A percentile compares a stretch with the other conserved stretches of the same genome.
Evolutionary conservation across 1,284 basidiomycete genomes (phyloP).

Genomic region (Cryptococcus jaspeensis): DNA sequence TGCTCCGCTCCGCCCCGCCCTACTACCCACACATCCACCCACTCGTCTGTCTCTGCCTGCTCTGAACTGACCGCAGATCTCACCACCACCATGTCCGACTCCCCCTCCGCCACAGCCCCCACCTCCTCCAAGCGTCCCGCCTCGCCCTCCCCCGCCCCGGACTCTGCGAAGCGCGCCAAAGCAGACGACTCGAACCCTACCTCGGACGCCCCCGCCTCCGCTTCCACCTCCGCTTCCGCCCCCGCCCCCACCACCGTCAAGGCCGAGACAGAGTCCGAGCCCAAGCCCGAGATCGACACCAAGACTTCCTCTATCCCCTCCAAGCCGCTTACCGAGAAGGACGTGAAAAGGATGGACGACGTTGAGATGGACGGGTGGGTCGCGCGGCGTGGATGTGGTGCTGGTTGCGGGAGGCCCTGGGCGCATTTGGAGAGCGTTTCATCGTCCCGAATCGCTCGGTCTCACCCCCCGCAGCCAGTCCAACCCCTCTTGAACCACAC

Average conservation of each 20-base stretch:
- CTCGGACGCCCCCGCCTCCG: constrained; percentile 5
- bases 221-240: constrained; percentile 8
- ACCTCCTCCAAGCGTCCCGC: constrained; percentile 14
- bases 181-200: neutral
- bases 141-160: constrained; percentile 8
- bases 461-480: neutral
- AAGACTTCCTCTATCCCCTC: neutral
- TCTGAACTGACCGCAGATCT: too few relatives aligned
- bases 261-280: neutral
- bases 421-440: too few relatives aligned
- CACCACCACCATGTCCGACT: constrained; percentile 9
- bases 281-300: neutral
- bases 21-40: neutral
- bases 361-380: constrained; percentile 43
- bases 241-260: too few relatives aligned
- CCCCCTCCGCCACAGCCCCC: constrained; percentile 8
- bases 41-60: neutral
- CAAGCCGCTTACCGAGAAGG: constrained; percentile 8
- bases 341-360: constrained; percentile 42
- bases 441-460: neutral
- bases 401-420: too few relatives aligned
- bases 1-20: constrained; percentile 1
- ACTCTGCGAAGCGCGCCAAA: constrained; percentile 4
- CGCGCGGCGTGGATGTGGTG: neutral
- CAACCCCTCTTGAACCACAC: neutral